Evolutionary conservation across 306 rosid species (phyloP).

Genomic region (Dalbergia oliveri): DNA sequence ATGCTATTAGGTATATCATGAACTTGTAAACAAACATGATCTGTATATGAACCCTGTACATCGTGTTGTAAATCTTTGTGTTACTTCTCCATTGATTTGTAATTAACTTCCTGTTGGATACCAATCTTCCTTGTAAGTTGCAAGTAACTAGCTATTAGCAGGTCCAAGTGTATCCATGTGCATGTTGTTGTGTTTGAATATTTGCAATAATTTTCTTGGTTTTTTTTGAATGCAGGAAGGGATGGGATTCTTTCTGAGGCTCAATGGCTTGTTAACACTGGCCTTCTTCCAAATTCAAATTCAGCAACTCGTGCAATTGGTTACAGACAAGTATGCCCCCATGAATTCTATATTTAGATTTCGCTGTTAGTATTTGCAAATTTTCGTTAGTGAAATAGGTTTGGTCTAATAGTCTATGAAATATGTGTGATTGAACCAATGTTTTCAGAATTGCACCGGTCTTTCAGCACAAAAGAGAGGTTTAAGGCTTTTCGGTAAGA

Average conservation of each 20-base stretch:
- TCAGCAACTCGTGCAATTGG: conserved; percentile 92
- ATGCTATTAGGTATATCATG: conserved; percentile 78
- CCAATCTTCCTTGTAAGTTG: conserved; percentile 13
- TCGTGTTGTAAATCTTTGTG: conserved; percentile 15
- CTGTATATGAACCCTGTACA: conserved; percentile 25
- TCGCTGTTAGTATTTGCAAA: conserved; percentile 36
- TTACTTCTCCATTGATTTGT: not conserved
- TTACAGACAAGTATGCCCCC: conserved; percentile 80
- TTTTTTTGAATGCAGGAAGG: conserved; percentile 61
- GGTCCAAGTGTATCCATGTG: conserved; percentile 30
- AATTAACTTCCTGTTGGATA: conserved; percentile 9
- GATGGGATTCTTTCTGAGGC: conserved; percentile 88
- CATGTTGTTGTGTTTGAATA: conserved; percentile 21
- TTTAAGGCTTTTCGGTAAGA: not conserved
- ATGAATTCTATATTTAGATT: conserved; percentile 25
- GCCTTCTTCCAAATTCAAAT: conserved; percentile 88
- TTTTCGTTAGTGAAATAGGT: not conserved
- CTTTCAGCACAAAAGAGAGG: too few relatives aligned
- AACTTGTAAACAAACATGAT: conserved; percentile 24
- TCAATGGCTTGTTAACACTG: conserved; percentile 83
- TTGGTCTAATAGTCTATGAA: conserved; percentile 27
- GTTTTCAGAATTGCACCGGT: not conserved
- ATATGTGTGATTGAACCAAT: not conserved
- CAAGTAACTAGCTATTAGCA: not conserved
- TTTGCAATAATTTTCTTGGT: conserved; percentile 28